phyloP scores from a whole-genome alignment of 352 stramenopile species.

The Globisporangium lucens region DNA sequence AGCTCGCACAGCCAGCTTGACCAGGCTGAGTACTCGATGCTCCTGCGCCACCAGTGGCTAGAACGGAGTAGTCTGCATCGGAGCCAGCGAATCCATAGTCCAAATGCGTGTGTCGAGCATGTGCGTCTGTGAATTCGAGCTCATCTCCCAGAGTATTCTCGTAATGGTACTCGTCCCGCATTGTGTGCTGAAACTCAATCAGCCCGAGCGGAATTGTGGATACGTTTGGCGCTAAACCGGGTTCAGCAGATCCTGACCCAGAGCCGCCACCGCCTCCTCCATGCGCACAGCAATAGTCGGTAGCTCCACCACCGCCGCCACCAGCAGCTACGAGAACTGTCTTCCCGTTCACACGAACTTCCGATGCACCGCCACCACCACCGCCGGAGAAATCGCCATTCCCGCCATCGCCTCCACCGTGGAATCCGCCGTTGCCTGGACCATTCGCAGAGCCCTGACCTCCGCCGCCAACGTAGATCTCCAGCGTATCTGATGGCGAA shows the following conservation, averaged over 20 bases:
- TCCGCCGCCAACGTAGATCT: constrained; percentile 63
- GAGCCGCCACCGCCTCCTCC: constrained; percentile 50
- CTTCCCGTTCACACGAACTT: constrained; percentile 41
- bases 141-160: constrained; percentile 44
- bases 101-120: constrained; percentile 44
- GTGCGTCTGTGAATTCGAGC: constrained; percentile 39
- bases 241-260: constrained; percentile 25
- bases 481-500: constrained; percentile 35
- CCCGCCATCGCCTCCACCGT: constrained; percentile 65
- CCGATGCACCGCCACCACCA: constrained; percentile 61
- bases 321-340: constrained; percentile 63
- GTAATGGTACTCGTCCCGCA: constrained; percentile 60
- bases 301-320: constrained; percentile 64
- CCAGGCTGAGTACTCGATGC: constrained; percentile 27
- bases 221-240: constrained; percentile 39
- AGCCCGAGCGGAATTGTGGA: constrained; percentile 21
- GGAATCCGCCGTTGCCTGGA: constrained; percentile 46
- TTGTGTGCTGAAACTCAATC: constrained; percentile 18
- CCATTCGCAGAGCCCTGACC: constrained; percentile 25
- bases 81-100: constrained; percentile 49
- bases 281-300: constrained; percentile 76
- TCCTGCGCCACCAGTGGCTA: constrained; percentile 51
- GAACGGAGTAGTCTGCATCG: constrained; percentile 42
- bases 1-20: constrained; percentile 36
- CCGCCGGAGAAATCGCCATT: constrained; percentile 49